Evolutionary conservation across 169 alveolate species (phyloP).

Genomic region (Cystoisospora suis): DNA sequence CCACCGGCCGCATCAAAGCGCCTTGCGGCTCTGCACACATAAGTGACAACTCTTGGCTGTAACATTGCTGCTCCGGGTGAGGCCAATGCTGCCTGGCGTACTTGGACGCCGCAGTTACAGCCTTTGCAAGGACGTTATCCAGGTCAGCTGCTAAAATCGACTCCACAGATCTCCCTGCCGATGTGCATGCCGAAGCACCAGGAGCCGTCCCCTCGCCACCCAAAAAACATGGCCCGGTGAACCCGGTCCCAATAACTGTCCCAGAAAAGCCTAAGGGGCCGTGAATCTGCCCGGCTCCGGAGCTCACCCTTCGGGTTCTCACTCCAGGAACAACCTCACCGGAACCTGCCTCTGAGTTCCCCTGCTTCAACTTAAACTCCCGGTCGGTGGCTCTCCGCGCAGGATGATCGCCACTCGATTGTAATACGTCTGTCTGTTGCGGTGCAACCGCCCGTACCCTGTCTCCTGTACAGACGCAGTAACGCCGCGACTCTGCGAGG

Average conservation of each 20-base stretch:
- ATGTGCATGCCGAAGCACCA: too few species aligned
- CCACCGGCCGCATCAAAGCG: too few species aligned
- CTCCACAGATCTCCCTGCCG: too few species aligned
- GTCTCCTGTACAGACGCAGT: neutral
- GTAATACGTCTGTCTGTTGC: neutral
- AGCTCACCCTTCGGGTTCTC: too few species aligned
- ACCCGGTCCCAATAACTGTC: too few species aligned
- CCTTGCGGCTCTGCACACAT: neutral
- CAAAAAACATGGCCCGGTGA: too few species aligned
- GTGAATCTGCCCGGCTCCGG: too few species aligned
- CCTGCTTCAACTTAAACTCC: neutral
- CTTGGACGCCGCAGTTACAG: neutral
- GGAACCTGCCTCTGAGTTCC: too few species aligned
- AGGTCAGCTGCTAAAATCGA: too few species aligned
- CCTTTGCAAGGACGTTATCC: neutral
- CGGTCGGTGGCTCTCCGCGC: neutral
- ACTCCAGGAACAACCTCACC: too few species aligned
- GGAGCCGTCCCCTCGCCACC: too few species aligned
- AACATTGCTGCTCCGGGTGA: neutral
- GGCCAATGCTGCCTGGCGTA: neutral
- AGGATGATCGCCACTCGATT: neutral
- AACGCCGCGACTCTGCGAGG: neutral
- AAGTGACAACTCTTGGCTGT: neutral
- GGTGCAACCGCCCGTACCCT: neutral
- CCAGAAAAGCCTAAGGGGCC: too few species aligned